Evolutionary conservation across 148 eudicot genomes (phyloP), one percentile per base, ranked within the genome.

Genomic region (Talinum fruticosum): DNA sequence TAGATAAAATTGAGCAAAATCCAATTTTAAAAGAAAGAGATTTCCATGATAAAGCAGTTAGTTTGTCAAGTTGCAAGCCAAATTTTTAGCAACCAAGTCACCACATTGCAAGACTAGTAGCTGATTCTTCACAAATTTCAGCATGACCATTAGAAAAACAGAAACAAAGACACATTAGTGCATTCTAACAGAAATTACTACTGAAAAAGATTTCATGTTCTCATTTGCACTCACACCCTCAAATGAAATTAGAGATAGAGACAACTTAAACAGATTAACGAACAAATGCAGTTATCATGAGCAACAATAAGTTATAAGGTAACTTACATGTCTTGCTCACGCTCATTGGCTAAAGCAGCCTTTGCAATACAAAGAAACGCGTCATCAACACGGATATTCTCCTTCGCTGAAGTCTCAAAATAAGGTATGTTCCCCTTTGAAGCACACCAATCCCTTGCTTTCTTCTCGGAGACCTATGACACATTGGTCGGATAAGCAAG

Each of bases 391-490:
- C 88, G 89, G 71, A 76, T 79, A 79, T 84, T 84, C 79, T 87
- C 91, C 76, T 89, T 89, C 6, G 95, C 92, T 3, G 95, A 91
- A 28, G 92, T 85, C 82, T 91, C 92, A 76, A 82, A 89, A 79
- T 89, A 91, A 19, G 92, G 91, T 44, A 91, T 86, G n/a, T 86
- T 84, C 53, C 78, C 78, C 69, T 66, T 85, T 51, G 89, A 89
- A 69, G 83, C 87, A 74, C 95, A 89, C 95, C 95, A 91, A 67
- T 88, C 95, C 81, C 79, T 85, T n/a, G 88, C 95, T 80, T 82
- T 87, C 78, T 87, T 91, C 76, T 87, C 91, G 73, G 87, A 86
- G 67, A 91, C 88, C 94, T 90, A 65, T 1, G 76, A 65, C 57
- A 45, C 49, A 41, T 73, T 8, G 26, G 49, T 78, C 33, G 78